Conservation (phyloP, 768 basidiomycete species). For the Strobilomyces dryophilus region DNA sequence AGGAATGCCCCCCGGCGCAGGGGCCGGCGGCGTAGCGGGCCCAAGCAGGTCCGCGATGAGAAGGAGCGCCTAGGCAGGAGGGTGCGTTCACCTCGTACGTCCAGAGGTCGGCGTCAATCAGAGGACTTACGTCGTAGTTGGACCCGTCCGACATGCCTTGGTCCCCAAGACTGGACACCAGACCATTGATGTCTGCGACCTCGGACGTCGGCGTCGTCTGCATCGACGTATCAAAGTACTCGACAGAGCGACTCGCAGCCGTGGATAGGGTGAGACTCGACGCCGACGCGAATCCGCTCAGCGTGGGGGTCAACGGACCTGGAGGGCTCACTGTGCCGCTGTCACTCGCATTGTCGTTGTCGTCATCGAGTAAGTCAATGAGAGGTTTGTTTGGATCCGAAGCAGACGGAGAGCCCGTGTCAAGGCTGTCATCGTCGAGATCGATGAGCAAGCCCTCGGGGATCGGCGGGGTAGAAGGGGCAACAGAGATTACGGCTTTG, state of each 20-base stretch:
- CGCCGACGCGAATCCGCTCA: slow-evolving; percentile 23
- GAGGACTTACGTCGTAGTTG: slow-evolving; percentile 61
- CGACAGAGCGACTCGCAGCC: slow-evolving; percentile 19
- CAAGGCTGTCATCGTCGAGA: slow-evolving; percentile 41
- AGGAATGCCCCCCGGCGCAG: background rate
- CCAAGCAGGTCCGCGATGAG: slow-evolving; percentile 61
- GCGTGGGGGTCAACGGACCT: slow-evolving; percentile 31
- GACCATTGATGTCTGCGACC: slow-evolving; percentile 60
- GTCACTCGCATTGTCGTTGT: slow-evolving; percentile 26
- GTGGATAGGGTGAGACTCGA: slow-evolving; percentile 28
- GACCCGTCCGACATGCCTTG: slow-evolving; percentile 41
- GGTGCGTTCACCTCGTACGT: slow-evolving; percentile 20
- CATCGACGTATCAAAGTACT: slow-evolving; percentile 26
- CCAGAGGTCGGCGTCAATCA: slow-evolving; percentile 19
- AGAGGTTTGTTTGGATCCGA: slow-evolving; percentile 13
- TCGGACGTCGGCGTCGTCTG: slow-evolving; percentile 29
- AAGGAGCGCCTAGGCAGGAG: slow-evolving; percentile 47
- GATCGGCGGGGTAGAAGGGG: slow-evolving; percentile 35
- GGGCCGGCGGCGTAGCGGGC: slow-evolving; percentile 35
- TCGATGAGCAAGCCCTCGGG: slow-evolving; percentile 54
- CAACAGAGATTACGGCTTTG: slow-evolving; percentile 16
- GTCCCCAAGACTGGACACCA: slow-evolving; percentile 54
- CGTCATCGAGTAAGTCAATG: slow-evolving; percentile 21
- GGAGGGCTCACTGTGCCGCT: slow-evolving; percentile 31
- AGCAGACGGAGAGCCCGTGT: slow-evolving; percentile 10